phyloP scores from a whole-genome alignment of 2,329 filamentous ascomycete genomes.

The Paecilomyces niveus region DNA sequence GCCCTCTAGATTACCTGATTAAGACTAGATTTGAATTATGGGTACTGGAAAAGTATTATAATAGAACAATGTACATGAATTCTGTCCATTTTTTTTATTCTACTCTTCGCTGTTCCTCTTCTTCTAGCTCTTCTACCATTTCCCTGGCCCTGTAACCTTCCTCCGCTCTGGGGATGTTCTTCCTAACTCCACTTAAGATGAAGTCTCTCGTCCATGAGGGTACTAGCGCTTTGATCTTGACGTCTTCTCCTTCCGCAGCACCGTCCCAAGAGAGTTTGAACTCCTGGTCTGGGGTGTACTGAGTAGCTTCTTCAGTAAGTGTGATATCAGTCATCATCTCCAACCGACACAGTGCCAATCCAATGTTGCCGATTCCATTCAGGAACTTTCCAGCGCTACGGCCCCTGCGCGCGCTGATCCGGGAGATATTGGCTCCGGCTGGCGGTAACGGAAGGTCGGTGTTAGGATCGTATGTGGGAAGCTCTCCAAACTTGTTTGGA shows the following conservation, averaged over 20 bases:
- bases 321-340: slow-evolving; percentile 82
- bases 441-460: slow-evolving; percentile 23
- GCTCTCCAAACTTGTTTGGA: slow-evolving; percentile 43
- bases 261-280: slow-evolving; percentile 51
- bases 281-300: slow-evolving; percentile 54
- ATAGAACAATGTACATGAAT: neutral
- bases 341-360: slow-evolving; percentile 76
- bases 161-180: slow-evolving; percentile 17
- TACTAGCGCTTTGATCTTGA: slow-evolving; percentile 71
- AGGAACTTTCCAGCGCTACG: slow-evolving; percentile 78
- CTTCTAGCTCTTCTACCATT: slow-evolving; percentile 30
- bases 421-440: slow-evolving; percentile 46
- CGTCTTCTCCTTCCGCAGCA: slow-evolving; percentile 40
- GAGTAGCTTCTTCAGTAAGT: slow-evolving; percentile 60
- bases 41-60: neutral
- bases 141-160: slow-evolving; percentile 26
- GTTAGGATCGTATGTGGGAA: slow-evolving; percentile 29
- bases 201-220: slow-evolving; percentile 62
- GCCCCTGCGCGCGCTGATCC: slow-evolving; percentile 44
- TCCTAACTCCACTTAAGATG: slow-evolving; percentile 33
- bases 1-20: no score
- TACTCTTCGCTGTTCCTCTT: slow-evolving; percentile 22
- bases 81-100: slow-evolving; percentile 9
- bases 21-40: no score
- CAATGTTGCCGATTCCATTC: slow-evolving; percentile 72